These are phyloP conservation scores for Exophiala calicioides DNA, from an alignment of 2,329 filamentous ascomycete genomes.

Conservation along the genomic window DNA sequence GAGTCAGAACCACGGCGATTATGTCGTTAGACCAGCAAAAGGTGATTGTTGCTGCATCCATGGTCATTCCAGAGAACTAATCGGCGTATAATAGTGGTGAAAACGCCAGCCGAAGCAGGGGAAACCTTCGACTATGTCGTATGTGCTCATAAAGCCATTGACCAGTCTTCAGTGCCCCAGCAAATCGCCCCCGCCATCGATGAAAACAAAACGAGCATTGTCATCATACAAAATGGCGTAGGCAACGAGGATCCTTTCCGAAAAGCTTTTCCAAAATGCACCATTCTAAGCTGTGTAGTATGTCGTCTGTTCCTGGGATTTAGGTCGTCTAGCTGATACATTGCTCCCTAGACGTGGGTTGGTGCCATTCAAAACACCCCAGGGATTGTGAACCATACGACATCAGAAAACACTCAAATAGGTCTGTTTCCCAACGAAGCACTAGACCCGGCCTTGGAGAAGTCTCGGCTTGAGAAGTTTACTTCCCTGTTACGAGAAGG, in stretches of 20 bases:
- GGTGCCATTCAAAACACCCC: slow-evolving; percentile 54
- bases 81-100: slow-evolving; percentile 37
- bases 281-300: slow-evolving; percentile 47
- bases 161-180: slow-evolving; percentile 42
- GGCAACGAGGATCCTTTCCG: slow-evolving; percentile 45
- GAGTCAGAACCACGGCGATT: slow-evolving; percentile 45
- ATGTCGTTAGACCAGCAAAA: slow-evolving; percentile 37
- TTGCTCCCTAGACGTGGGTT: slow-evolving; percentile 50
- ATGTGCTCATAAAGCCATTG: slow-evolving; percentile 46
- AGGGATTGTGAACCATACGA: slow-evolving; percentile 53
- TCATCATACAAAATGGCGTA: slow-evolving; percentile 45
- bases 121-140: slow-evolving; percentile 40
- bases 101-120: slow-evolving; percentile 38
- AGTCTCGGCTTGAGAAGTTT: slow-evolving; percentile 44
- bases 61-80: slow-evolving; percentile 5
- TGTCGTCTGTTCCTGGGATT: slow-evolving; percentile 26
- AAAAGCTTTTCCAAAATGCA: slow-evolving; percentile 34
- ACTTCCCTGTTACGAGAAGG: slow-evolving; percentile 44
- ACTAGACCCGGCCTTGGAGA: slow-evolving; percentile 36
- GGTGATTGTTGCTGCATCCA: slow-evolving; percentile 35
- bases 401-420: slow-evolving; percentile 57
- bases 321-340: not conserved
- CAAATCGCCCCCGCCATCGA: slow-evolving; percentile 41
- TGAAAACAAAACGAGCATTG: slow-evolving; percentile 37
- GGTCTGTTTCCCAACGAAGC: slow-evolving; percentile 51